Evolutionary conservation across 2,329 filamentous ascomycete genomes (phyloP).

Genomic region (Aureobasidium sp.): DNA sequence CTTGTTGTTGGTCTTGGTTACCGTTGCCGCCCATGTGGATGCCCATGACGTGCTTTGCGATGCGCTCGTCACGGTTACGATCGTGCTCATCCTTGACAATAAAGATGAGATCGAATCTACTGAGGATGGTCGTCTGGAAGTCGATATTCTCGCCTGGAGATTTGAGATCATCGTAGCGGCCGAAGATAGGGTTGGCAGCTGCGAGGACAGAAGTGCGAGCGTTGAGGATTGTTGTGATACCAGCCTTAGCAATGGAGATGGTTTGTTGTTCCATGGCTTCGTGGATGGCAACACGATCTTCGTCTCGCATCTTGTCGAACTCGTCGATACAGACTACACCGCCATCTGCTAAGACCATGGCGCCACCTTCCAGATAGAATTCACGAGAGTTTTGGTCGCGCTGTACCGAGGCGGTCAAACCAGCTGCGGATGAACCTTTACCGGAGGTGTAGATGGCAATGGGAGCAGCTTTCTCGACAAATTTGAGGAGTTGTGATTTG

Average conservation of each 20-base stretch:
- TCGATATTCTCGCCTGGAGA: constrained; percentile 97
- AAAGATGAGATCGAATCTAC: constrained; percentile 99
- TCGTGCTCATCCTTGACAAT: constrained; percentile 96
- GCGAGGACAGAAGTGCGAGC: constrained; percentile 90
- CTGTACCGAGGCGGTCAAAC: constrained; percentile 94
- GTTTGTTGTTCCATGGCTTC: constrained; percentile 99
- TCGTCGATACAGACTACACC: constrained; percentile 98
- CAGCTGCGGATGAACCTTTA: constrained; percentile 93
- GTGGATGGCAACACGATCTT: constrained; percentile 95
- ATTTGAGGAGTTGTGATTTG: constrained; percentile 94
- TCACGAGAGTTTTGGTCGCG: constrained; percentile 85
- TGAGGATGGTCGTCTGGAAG: constrained; percentile 96
- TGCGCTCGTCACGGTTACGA: constrained; percentile 78
- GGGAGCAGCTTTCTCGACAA: constrained; percentile 90
- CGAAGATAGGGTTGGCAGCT: constrained; percentile 94
- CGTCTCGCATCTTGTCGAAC: constrained; percentile 99
- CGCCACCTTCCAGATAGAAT: constrained; percentile 95
- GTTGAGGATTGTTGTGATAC: constrained; percentile 96
- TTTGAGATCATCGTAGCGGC: constrained; percentile 96
- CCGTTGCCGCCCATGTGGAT: constrained; percentile 90
- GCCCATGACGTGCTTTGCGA: constrained; percentile 93
- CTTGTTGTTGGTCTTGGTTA: constrained; percentile 71
- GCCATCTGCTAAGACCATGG: constrained; percentile 95
- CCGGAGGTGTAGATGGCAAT: constrained; percentile 98
- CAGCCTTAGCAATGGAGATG: constrained; percentile 96